These are phyloP conservation scores for Mortierella sp. DNA, from an alignment of 371 early-diverging fungal species.

Conservation along the genomic window DNA sequence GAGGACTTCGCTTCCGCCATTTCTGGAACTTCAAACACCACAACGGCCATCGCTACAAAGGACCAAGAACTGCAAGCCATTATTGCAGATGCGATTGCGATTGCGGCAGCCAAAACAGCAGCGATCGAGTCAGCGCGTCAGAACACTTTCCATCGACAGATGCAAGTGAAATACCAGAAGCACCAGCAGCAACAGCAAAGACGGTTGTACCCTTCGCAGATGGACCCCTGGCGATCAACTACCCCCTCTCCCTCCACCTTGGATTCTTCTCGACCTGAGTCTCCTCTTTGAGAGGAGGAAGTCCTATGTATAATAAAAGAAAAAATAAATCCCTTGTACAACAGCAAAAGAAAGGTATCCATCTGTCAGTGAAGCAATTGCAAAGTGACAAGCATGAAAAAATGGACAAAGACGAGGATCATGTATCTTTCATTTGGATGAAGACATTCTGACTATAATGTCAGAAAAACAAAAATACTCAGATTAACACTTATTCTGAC, in stretches of 20 bases:
- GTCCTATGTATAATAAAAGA: neutral
- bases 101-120: slow-evolving; percentile 30
- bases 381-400: no score
- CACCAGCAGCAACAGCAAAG: slow-evolving; percentile 1
- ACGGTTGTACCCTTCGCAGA: neutral
- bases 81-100: slow-evolving; percentile 36
- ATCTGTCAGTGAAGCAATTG: no score
- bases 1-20: no score
- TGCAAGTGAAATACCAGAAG: slow-evolving; percentile 2
- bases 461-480: no score
- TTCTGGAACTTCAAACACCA: no score
- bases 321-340: neutral
- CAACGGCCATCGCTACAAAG: neutral
- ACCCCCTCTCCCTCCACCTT: neutral
- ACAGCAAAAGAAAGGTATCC: neutral
- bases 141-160: slow-evolving; percentile 8
- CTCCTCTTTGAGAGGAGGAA: neutral
- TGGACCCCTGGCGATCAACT: neutral
- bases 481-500: no score
- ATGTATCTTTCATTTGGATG: neutral
- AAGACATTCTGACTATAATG: no score
- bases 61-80: slow-evolving; percentile 35
- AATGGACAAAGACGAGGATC: no score
- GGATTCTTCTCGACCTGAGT: neutral
- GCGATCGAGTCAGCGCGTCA: slow-evolving; percentile 36